A percentile compares a stretch with the other conserved stretches of the same genome.
These are phyloP conservation scores for Coniferiporia weirii DNA, from an alignment of 1,284 basidiomycete species.

Conservation along the genomic window DNA sequence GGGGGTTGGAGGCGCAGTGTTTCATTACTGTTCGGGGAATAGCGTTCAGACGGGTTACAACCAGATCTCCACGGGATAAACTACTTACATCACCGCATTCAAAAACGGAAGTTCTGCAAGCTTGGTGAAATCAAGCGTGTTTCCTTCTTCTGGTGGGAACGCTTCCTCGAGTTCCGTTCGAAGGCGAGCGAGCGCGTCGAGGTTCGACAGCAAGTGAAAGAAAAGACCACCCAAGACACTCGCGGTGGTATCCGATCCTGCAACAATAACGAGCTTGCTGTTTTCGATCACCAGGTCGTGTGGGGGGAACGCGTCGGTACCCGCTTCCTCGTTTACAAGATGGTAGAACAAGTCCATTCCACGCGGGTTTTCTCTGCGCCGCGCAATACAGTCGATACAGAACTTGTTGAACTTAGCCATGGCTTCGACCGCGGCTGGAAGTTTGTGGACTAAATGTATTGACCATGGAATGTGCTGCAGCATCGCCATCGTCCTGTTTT, in stretches of 20 bases:
- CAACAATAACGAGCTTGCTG: conserved; percentile 30
- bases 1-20: conserved; percentile 10
- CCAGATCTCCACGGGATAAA: not conserved
- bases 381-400: conserved; percentile 16
- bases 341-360: conserved; percentile 36
- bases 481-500: not conserved
- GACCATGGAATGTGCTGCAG: conserved; percentile 13
- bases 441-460: not conserved
- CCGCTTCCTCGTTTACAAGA: conserved; percentile 31
- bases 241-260: conserved; percentile 33
- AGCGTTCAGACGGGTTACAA: not conserved
- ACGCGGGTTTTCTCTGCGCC: conserved; percentile 21
- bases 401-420: conserved; percentile 8
- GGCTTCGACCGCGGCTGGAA: not conserved
- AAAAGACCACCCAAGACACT: conserved; percentile 28
- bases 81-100: conserved; percentile 30
- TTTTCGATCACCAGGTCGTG: conserved; percentile 28
- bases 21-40: conserved; percentile 3
- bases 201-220: conserved; percentile 31
- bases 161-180: conserved; percentile 27
- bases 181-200: conserved; percentile 23
- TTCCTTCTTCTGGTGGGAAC: conserved; percentile 18
- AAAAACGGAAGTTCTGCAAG: conserved; percentile 28
- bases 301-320: conserved; percentile 22
- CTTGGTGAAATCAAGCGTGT: conserved; percentile 18